Evolutionary conservation across 345 rosid genomes (phyloP).

Genomic region (Eucalyptus fibrosa): DNA sequence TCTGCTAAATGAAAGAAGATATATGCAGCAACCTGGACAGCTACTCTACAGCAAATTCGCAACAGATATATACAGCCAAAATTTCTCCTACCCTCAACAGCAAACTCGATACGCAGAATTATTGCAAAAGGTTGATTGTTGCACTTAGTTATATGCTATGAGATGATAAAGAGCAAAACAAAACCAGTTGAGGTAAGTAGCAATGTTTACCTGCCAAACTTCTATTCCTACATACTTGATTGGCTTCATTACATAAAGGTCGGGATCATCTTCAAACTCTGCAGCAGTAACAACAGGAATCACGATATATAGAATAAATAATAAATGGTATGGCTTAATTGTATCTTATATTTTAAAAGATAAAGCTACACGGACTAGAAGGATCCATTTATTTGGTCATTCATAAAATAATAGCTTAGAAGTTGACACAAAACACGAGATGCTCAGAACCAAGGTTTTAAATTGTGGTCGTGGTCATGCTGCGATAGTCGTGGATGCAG

Average conservation of each 20-base stretch:
- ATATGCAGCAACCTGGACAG: not conserved
- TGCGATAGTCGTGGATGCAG: not conserved
- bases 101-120: not conserved
- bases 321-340: not conserved
- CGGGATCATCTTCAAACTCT: constrained; percentile 99
- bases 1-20: not conserved
- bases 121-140: not conserved
- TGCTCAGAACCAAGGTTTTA: not conserved
- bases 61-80: not conserved
- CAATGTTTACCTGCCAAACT: constrained; percentile 77
- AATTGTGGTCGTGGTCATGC: not conserved
- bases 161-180: not conserved
- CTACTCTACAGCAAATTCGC: not conserved
- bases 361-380: not conserved
- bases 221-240: constrained; percentile 81
- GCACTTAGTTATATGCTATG: not conserved
- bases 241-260: constrained; percentile 83
- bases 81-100: not conserved
- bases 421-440: not conserved
- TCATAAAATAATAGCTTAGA: not conserved
- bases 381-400: not conserved
- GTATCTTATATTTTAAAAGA: not conserved
- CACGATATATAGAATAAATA: not conserved
- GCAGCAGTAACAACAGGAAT: not conserved
- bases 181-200: not conserved